Evolutionary conservation across 345 rosid genomes (phyloP), one percentile per base, ranked within the genome.

Genomic region (Mallotus nudiflorus): DNA sequence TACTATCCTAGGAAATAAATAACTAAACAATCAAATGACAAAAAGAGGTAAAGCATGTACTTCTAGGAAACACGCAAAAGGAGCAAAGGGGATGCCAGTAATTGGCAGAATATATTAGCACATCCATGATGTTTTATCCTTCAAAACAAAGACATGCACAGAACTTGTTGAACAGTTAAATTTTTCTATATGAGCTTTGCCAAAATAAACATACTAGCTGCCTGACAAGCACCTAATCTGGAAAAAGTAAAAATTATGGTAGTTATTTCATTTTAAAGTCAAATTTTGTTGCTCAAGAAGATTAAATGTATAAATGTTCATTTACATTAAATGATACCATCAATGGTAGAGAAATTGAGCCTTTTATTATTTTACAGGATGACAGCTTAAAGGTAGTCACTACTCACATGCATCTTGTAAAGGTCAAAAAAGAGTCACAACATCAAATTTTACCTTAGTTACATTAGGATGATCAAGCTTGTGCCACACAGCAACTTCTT

Each of bases 391-490:
- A 49, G 62, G 54, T 42, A 25, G 42, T 39, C 7, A 57, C 8
- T 9, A 55, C 51, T 61, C 73, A 70, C 58, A 70, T 70, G 59
- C 66, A 49, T 59, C 73, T 70, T 49, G 6, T 35, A 40, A 48
- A 35, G 33, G 22, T 29, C 20, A 45, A 52, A 50, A 35, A 45
- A 27, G 29, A 67, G 20, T 24, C 25, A 35, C 59, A 45, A 6
- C 12, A 69, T 12, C 25, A 51, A 65, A n/a, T 15, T 18, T 60
- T 66, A 79, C 82, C 82, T 79, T 79, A 19, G 74, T 75, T 3
- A 79, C 75, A 57, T 79, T 79, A 5, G 82, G 80, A 75, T 79
- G 82, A 35, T 75, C 77, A 62, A 79, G 80, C 52, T 75, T 75
- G 60, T 75, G 77, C 82, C 82, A 79, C 9, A 79, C 73, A 27